A percentile compares a stretch with the other conserved stretches of the same genome.
phyloP scores from a whole-genome alignment of 108 stramenopile species.

The Skeletonema grethae region DNA sequence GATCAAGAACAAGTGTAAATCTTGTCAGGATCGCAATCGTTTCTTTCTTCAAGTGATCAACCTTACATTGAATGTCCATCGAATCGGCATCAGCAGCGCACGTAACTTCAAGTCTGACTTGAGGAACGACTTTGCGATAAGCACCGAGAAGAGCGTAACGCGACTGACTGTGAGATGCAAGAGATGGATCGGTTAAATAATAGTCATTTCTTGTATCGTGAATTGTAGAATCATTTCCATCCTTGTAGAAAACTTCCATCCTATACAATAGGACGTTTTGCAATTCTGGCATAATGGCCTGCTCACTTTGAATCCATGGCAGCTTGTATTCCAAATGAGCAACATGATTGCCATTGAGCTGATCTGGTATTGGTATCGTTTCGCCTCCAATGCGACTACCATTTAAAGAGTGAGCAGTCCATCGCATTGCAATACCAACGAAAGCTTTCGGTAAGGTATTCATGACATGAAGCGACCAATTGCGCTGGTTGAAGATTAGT shows the following conservation, averaged over 20 bases:
- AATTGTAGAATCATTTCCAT: neutral
- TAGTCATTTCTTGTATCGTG: constrained; percentile 17
- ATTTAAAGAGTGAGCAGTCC: constrained; percentile 28
- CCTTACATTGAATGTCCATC: constrained; percentile 19
- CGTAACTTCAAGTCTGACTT: constrained; percentile 13
- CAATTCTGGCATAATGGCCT: neutral
- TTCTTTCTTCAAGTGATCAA: constrained; percentile 9
- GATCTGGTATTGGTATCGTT: neutral
- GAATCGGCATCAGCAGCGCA: constrained; percentile 8
- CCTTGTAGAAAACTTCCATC: constrained; percentile 8
- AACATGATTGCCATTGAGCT: constrained; percentile 15
- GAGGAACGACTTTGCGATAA: constrained; percentile 16
- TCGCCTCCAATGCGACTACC: constrained; percentile 17
- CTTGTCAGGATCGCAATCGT: constrained; percentile 26
- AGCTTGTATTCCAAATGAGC: constrained; percentile 15
- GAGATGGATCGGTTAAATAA: constrained; percentile 25
- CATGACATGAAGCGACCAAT: constrained; percentile 34
- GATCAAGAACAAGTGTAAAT: constrained; percentile 14
- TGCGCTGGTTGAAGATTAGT: constrained; percentile 26
- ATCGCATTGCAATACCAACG: constrained; percentile 7
- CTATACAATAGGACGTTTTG: constrained; percentile 26
- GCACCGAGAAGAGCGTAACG: constrained; percentile 30
- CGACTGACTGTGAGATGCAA: constrained; percentile 6
- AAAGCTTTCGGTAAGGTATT: constrained; percentile 20
- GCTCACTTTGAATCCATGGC: constrained; percentile 22